Evolutionary conservation across 2,329 filamentous ascomycete genomes (phyloP).

Genomic region (Teratosphaeria gauchensis): DNA sequence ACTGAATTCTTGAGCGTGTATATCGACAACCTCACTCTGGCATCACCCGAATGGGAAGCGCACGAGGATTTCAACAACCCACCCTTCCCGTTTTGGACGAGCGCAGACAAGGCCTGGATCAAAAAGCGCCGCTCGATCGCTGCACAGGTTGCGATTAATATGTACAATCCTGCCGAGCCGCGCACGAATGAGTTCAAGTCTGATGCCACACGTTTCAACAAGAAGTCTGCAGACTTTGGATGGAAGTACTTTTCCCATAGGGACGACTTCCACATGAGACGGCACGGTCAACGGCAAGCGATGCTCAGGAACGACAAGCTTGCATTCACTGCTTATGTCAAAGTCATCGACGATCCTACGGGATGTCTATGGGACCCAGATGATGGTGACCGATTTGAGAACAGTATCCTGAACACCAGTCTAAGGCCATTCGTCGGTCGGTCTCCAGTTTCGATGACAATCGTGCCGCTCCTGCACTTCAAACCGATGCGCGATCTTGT

Average conservation of each 20-base stretch:
- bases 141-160: slow-evolving; percentile 52
- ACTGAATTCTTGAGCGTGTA: slow-evolving; percentile 51
- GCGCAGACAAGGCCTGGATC: slow-evolving; percentile 12
- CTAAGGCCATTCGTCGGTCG: slow-evolving; percentile 37
- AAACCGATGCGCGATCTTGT: slow-evolving; percentile 50
- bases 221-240: slow-evolving; percentile 51
- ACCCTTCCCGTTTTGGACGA: slow-evolving; percentile 20
- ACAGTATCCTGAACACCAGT: slow-evolving; percentile 46
- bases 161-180: slow-evolving; percentile 56
- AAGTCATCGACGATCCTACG: slow-evolving; percentile 51
- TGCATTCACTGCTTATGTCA: slow-evolving; percentile 52
- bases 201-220: slow-evolving; percentile 51
- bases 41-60: slow-evolving; percentile 12
- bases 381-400: slow-evolving; percentile 1
- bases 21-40: slow-evolving; percentile 49
- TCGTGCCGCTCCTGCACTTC: slow-evolving; percentile 49
- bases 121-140: slow-evolving; percentile 38
- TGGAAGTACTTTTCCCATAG: slow-evolving; percentile 52
- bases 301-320: slow-evolving; percentile 52
- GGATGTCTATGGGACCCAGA: slow-evolving; percentile 51
- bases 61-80: slow-evolving; percentile 18
- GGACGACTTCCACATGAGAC: slow-evolving; percentile 49
- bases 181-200: slow-evolving; percentile 47
- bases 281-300: slow-evolving; percentile 48
- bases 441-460: slow-evolving; percentile 37